Percentiles rank a stretch among this genome's conserved stretches.
Conservation (phyloP, 83 land plant genomes). For the Diphasiastrum complanatum region DNA sequence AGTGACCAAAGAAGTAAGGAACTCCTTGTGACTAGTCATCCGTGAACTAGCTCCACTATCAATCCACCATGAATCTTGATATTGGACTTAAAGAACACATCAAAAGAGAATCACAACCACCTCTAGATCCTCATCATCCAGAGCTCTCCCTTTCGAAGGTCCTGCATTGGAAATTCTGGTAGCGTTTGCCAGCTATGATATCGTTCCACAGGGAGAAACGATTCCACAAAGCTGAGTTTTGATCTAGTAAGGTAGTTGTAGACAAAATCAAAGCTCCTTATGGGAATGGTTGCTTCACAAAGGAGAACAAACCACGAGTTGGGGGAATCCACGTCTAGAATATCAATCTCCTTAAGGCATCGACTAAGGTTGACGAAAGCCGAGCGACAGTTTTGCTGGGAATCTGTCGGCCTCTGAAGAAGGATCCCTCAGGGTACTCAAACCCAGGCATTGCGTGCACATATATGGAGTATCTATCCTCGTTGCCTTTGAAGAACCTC, state of each 20-base stretch:
- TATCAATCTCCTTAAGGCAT: slow-evolving; percentile 5
- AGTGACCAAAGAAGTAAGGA: no score
- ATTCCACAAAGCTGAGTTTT: slow-evolving; percentile 10
- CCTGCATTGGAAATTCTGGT: slow-evolving; percentile 5
- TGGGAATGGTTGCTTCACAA: not conserved
- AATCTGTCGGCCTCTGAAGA: slow-evolving; percentile 5
- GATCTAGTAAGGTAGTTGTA: not conserved
- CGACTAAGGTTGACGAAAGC: not conserved
- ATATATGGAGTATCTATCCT: slow-evolving; percentile 5
- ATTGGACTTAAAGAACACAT: no score
- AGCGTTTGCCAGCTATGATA: slow-evolving; percentile 1
- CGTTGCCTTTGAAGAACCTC: slow-evolving; percentile 8
- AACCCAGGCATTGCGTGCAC: slow-evolving; percentile 5
- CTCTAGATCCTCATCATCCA: no score
- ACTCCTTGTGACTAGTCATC: no score
- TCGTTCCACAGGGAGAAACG: slow-evolving; percentile 3
- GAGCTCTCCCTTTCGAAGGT: slow-evolving; percentile 16
- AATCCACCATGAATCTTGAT: no score
- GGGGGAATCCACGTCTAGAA: slow-evolving; percentile 12
- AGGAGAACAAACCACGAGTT: slow-evolving; percentile 7
- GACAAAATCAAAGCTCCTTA: not conserved
- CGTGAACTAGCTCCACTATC: no score
- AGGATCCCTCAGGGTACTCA: not conserved
- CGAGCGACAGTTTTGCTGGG: not conserved
- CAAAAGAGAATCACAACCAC: no score